Evolutionary conservation across 2,329 filamentous ascomycete genomes (phyloP).

Genomic region (Mariannaea elegans): DNA sequence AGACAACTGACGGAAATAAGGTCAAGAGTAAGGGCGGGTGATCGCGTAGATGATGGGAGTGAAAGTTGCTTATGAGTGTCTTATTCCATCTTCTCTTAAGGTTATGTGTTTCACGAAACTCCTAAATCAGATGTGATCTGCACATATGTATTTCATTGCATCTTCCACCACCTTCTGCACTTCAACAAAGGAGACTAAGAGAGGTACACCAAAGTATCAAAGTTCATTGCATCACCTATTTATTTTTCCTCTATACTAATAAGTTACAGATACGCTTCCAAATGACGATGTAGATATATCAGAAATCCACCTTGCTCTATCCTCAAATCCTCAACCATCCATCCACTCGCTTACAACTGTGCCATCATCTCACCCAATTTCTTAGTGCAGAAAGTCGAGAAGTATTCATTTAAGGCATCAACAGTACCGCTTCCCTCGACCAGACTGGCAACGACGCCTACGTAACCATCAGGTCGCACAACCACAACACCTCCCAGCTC

Average conservation of each 20-base stretch:
- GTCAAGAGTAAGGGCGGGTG: no score
- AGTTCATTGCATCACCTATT: background rate
- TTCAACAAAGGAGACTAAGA: no score
- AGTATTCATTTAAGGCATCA: slow-evolving; percentile 85
- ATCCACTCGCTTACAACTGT: slow-evolving; percentile 35
- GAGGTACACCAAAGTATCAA: no score
- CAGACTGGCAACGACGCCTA: slow-evolving; percentile 78
- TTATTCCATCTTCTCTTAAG: no score
- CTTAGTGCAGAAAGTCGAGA: slow-evolving; percentile 76
- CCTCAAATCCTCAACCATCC: background rate
- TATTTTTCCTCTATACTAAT: background rate
- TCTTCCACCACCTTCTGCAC: background rate
- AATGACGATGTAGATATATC: background rate
- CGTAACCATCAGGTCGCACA: slow-evolving; percentile 87
- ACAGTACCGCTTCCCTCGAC: slow-evolving; percentile 81
- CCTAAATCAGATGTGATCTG: no score
- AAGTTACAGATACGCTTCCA: slow-evolving; percentile 4
- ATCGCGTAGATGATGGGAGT: no score
- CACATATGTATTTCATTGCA: no score
- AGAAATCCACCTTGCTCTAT: background rate
- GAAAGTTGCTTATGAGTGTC: no score
- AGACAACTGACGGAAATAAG: no score
- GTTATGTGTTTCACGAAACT: no score
- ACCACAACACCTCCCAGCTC: slow-evolving; percentile 82
- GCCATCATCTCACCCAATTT: slow-evolving; percentile 50